Evolutionary conservation across 352 stramenopile genomes (phyloP).

Genomic region (Globisporangium barbulae): DNA sequence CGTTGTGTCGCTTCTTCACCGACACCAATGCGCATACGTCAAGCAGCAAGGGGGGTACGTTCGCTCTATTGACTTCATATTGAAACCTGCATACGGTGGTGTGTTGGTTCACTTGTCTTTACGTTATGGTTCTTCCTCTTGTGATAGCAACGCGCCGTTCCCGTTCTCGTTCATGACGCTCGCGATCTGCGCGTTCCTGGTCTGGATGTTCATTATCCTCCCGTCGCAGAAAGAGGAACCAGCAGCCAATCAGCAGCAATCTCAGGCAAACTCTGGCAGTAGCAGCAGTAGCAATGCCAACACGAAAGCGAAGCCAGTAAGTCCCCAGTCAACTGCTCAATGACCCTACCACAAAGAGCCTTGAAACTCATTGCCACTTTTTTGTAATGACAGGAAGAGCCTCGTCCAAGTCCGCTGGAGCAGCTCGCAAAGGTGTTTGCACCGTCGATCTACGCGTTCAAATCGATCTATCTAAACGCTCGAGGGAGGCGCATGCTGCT

Average conservation of each 20-base stretch:
- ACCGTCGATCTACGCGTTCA: conserved; percentile 66
- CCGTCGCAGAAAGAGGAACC: conserved; percentile 19
- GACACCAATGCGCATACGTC: not conserved
- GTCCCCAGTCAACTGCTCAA: not conserved
- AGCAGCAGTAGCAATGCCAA: not conserved
- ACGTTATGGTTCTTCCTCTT: not conserved
- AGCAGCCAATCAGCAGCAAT: not conserved
- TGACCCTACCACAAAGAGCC: not conserved
- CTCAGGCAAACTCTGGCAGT: not conserved
- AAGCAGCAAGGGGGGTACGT: conserved; percentile 5
- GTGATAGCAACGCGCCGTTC: conserved; percentile 31
- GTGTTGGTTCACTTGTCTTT: not conserved
- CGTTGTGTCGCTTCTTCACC: not conserved
- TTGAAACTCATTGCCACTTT: not conserved
- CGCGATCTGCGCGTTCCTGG: conserved; percentile 29
- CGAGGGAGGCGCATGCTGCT: conserved; percentile 54
- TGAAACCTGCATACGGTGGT: not conserved
- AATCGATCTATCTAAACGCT: conserved; percentile 57
- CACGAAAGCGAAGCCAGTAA: not conserved
- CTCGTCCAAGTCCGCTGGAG: conserved; percentile 29
- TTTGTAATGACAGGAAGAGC: conserved; percentile 11
- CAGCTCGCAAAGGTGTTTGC: conserved; percentile 68
- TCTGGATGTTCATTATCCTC: conserved; percentile 46
- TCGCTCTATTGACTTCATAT: not conserved
- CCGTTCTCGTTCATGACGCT: conserved; percentile 48